A percentile compares a stretch with the other conserved stretches of the same genome.
These are phyloP conservation scores for Bretschneidera sinensis DNA, from an alignment of 345 rosid genomes.

Conservation along the genomic window DNA sequence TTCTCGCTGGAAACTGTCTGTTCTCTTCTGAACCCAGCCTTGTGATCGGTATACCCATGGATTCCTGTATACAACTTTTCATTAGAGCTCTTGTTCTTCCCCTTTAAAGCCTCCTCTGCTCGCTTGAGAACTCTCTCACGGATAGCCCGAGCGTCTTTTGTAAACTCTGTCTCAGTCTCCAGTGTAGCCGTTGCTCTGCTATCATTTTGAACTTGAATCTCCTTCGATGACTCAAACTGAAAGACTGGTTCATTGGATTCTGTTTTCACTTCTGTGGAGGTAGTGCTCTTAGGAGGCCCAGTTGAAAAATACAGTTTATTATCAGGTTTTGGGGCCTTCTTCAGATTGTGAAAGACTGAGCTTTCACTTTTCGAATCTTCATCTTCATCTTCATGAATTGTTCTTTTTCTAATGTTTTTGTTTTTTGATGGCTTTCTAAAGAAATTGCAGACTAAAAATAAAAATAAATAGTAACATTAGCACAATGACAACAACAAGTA, in stretches of 20 bases:
- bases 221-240: constrained; percentile 79
- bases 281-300: constrained; percentile 46
- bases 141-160: constrained; percentile 72
- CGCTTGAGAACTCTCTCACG: constrained; percentile 74
- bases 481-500: background rate
- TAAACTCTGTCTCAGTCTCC: constrained; percentile 86
- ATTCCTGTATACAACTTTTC: constrained; percentile 76
- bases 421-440: constrained; percentile 65
- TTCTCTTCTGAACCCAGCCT: constrained; percentile 91
- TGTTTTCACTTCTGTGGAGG: constrained; percentile 17
- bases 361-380: constrained; percentile 37
- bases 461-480: constrained; percentile 1
- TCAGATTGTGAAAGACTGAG: constrained; percentile 45
- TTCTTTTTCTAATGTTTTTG: constrained; percentile 73
- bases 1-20: constrained; percentile 83
- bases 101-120: constrained; percentile 64
- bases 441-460: constrained; percentile 63
- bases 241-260: constrained; percentile 40
- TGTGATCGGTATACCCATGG: constrained; percentile 79
- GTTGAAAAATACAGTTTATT: constrained; percentile 65
- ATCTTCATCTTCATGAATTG: constrained; percentile 42
- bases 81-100: constrained; percentile 39
- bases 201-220: constrained; percentile 82
- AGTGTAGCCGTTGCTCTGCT: constrained; percentile 74
- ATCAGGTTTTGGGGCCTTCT: constrained; percentile 45